These are phyloP conservation scores for Capsicum pubescens DNA, from an alignment of 257 asterid species.

Conservation along the genomic window DNA sequence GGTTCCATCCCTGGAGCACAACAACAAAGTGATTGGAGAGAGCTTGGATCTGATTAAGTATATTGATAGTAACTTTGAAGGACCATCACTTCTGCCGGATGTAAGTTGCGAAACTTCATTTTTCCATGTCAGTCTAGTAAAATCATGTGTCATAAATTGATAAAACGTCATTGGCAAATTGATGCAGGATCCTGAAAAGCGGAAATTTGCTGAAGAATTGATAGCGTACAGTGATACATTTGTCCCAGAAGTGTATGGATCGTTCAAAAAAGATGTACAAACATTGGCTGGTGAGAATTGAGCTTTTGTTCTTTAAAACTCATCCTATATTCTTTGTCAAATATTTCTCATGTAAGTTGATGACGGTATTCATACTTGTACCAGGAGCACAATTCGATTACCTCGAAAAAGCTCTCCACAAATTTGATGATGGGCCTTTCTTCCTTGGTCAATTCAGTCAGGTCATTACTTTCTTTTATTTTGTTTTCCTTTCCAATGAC, in stretches of 20 bases:
- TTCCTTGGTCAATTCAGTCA: conserved; percentile 67
- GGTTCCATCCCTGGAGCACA: conserved; percentile 74
- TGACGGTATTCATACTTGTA: neutral
- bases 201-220: conserved; percentile 62
- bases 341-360: neutral
- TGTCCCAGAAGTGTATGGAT: conserved; percentile 34
- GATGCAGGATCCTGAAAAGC: conserved; percentile 55
- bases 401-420: conserved; percentile 59
- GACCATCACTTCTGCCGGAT: conserved; percentile 54
- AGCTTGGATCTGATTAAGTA: conserved; percentile 63
- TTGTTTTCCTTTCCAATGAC: neutral
- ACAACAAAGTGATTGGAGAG: conserved; percentile 61
- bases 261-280: conserved; percentile 52
- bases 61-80: conserved; percentile 58
- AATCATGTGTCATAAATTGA: conserved; percentile 4
- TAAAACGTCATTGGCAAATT: neutral
- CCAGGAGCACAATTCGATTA: conserved; percentile 46
- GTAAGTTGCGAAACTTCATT: conserved; percentile 38
- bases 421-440: conserved; percentile 66
- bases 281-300: conserved; percentile 47
- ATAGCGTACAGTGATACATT: conserved; percentile 54
- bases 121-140: neutral
- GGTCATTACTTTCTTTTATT: conserved; percentile 8
- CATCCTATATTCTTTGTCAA: neutral
- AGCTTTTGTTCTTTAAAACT: neutral